Conservation (phyloP, 1,284 basidiomycete genomes). For the Trichosporon asahii region DNA sequence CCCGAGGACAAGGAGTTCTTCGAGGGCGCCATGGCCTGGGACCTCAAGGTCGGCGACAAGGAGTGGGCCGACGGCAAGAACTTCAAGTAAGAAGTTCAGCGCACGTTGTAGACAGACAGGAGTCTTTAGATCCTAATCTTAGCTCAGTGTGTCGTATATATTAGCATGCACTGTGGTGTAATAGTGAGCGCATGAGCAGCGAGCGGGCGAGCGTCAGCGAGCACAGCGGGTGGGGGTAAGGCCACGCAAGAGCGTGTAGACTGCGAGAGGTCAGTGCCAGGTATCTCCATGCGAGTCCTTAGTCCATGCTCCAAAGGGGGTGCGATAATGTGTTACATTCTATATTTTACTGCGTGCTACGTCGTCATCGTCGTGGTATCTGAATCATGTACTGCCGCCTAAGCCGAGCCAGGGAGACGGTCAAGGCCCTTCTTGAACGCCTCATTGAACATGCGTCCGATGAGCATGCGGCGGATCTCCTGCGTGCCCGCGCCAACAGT, state of each 20-base stretch:
- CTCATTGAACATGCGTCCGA: slow-evolving; percentile 82
- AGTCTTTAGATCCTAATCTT: background rate
- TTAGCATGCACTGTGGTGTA: slow-evolving; percentile 10
- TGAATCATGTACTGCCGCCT: background rate
- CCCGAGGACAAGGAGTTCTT: slow-evolving; percentile 79
- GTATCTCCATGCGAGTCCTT: no score
- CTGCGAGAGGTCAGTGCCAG: no score
- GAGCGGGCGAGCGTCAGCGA: no score
- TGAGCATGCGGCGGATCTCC: slow-evolving; percentile 84
- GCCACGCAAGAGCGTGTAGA: no score
- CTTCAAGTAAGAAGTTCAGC: slow-evolving; percentile 47
- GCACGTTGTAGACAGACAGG: slow-evolving; percentile 3
- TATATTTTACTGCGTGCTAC: slow-evolving; percentile 1
- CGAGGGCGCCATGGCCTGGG: slow-evolving; percentile 85
- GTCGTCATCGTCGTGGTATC: background rate
- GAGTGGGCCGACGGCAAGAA: slow-evolving; percentile 63
- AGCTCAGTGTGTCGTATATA: slow-evolving; percentile 7
- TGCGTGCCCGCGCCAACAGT: slow-evolving; percentile 89
- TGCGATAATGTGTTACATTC: background rate
- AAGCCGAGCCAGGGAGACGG: slow-evolving; percentile 13
- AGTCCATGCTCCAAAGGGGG: background rate
- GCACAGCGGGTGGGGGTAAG: no score
- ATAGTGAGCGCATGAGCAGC: background rate
- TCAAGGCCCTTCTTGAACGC: slow-evolving; percentile 37
- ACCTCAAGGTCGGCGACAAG: slow-evolving; percentile 77